Conservation (phyloP, 2,329 filamentous ascomycete genomes). For the Venturia oleaginea region DNA sequence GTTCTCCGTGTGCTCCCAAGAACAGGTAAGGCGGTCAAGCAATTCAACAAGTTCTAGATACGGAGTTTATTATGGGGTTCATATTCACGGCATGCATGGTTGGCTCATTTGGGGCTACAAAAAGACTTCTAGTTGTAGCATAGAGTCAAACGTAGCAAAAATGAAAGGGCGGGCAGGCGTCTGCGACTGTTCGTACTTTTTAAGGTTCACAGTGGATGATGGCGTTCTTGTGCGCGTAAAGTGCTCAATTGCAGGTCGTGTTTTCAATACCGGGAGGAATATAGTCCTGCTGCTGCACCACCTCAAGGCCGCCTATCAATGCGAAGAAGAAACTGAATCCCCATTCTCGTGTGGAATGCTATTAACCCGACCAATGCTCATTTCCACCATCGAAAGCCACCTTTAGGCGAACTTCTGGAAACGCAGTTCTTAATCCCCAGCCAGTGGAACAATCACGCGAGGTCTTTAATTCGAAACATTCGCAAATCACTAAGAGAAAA, state of each 20-base stretch:
- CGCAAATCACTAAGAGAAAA: no score
- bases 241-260: background rate
- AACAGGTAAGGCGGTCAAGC: slow-evolving; percentile 95
- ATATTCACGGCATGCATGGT: slow-evolving; percentile 8
- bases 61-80: slow-evolving; percentile 9
- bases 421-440: no score
- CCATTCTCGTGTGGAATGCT: no score
- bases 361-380: no score
- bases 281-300: no score
- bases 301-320: no score
- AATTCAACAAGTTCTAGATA: slow-evolving; percentile 92
- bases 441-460: no score
- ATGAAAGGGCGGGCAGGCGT: slow-evolving; percentile 5
- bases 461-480: no score
- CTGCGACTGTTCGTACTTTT: slow-evolving; percentile 3
- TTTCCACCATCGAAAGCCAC: no score
- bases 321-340: no score
- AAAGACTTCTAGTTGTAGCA: background rate
- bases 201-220: background rate
- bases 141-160: slow-evolving; percentile 8
- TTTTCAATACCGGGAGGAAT: background rate
- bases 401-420: no score
- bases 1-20: slow-evolving; percentile 96
- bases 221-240: background rate
- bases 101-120: slow-evolving; percentile 2